These are phyloP conservation scores for Pseudocercospora fuligena DNA, from an alignment of 2,329 filamentous ascomycete genomes.

Conservation along the genomic window DNA sequence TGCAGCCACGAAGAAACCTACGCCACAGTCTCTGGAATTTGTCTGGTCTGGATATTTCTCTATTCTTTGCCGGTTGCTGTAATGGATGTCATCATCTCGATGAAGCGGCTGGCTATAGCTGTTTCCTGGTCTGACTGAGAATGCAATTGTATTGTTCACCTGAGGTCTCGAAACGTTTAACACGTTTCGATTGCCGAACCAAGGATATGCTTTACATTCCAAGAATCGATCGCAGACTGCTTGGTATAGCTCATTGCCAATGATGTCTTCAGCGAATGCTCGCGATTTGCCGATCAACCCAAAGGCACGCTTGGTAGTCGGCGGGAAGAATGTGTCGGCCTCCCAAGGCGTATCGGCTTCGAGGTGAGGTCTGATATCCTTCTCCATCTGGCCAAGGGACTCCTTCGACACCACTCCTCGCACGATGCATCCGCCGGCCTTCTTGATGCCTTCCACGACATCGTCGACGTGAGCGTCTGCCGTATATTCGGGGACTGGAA, in stretches of 20 bases:
- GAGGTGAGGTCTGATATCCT: constrained; percentile 8
- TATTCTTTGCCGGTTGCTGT: constrained; percentile 4
- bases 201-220: constrained; percentile 15
- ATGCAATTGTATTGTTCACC: constrained; percentile 14
- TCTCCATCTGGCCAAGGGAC: constrained; percentile 9
- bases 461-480: constrained; percentile 5
- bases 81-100: constrained; percentile 14
- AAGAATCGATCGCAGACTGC: constrained; percentile 19
- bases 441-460: constrained; percentile 10
- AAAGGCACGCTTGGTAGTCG: constrained; percentile 20
- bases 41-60: constrained; percentile 4
- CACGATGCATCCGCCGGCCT: constrained; percentile 10
- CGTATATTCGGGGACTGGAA: background rate
- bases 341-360: constrained; percentile 10
- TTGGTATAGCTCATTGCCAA: constrained; percentile 20
- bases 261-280: constrained; percentile 17
- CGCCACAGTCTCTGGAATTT: constrained; percentile 9
- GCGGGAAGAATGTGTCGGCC: constrained; percentile 22
- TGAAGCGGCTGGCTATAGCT: constrained; percentile 10
- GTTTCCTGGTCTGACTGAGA: constrained; percentile 9
- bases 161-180: constrained; percentile 13
- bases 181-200: constrained; percentile 17
- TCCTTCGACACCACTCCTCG: background rate
- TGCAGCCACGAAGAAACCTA: constrained; percentile 13
- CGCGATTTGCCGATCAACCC: constrained; percentile 19